phyloP scores from a whole-genome alignment of 148 eudicot genomes.

The Rhododendron kiyosumense region DNA sequence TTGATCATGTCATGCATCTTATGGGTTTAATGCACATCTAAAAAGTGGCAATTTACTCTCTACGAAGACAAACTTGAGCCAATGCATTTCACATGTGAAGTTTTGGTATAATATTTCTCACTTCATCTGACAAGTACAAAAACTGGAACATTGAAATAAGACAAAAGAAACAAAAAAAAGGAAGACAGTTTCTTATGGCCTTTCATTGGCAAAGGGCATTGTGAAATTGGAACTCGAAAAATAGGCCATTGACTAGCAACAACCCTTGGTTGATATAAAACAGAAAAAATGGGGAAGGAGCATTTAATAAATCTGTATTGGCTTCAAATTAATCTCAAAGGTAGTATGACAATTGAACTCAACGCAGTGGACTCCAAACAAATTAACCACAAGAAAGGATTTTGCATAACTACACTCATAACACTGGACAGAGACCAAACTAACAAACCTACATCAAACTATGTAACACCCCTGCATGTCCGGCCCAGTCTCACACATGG shows the following conservation, averaged over 20 bases:
- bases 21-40: not conserved
- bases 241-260: too few relatives aligned
- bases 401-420: not conserved
- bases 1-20: not conserved
- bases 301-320: not conserved
- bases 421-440: not conserved
- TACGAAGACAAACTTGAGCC: not conserved
- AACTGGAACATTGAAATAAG: not conserved
- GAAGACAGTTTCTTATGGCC: not conserved
- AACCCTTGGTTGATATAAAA: not conserved
- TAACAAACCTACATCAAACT: not conserved
- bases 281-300: not conserved
- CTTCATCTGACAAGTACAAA: not conserved
- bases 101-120: not conserved
- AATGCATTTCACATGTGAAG: not conserved
- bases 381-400: not conserved
- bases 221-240: too few relatives aligned
- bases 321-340: not conserved
- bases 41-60: not conserved
- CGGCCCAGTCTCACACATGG: not conserved
- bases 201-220: too few relatives aligned
- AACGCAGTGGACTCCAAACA: not conserved
- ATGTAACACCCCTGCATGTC: not conserved
- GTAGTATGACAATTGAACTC: not conserved
- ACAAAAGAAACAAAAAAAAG: not conserved